phyloP scores from a whole-genome alignment of 495 filamentous ascomycete genomes.

The Aspergillus steynii region DNA sequence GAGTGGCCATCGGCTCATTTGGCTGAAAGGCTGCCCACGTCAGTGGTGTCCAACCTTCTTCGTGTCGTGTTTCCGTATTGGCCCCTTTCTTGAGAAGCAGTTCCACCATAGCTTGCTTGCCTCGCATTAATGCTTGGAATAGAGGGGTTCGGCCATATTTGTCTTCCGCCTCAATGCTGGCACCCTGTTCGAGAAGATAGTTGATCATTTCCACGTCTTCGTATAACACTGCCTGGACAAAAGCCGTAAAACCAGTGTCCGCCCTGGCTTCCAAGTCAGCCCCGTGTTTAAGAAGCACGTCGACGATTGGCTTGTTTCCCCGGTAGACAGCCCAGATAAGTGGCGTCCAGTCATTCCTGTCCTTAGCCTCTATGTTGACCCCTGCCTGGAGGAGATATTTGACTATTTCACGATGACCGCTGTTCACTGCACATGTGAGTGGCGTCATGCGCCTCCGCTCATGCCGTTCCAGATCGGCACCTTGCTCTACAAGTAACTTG shows the following conservation, averaged over 20 bases:
- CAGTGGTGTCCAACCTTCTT: not conserved
- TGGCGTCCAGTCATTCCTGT: not conserved
- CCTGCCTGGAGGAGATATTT: not conserved
- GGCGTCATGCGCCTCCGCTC: not conserved
- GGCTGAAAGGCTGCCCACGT: not conserved
- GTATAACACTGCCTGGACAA: not conserved
- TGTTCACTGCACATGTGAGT: not conserved
- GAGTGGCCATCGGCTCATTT: not conserved
- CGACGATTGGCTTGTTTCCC: not conserved
- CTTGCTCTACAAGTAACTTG: not conserved
- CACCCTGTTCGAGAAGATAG: not conserved
- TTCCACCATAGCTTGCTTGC: not conserved
- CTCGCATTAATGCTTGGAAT: not conserved
- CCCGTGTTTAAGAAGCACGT: not conserved
- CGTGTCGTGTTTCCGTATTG: not conserved
- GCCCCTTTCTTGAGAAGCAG: not conserved
- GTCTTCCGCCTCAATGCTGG: not conserved
- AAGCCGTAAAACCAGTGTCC: not conserved
- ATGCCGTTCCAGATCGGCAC: not conserved
- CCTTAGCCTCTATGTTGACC: not conserved
- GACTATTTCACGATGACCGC: not conserved
- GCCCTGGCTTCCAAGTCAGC: not conserved
- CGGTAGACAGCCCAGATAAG: not conserved
- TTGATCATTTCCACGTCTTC: not conserved
- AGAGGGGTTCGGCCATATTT: not conserved